Base-by-base conservation (phyloP, 768 basidiomycete species). In the Hemileccinum impolitum region DNA sequence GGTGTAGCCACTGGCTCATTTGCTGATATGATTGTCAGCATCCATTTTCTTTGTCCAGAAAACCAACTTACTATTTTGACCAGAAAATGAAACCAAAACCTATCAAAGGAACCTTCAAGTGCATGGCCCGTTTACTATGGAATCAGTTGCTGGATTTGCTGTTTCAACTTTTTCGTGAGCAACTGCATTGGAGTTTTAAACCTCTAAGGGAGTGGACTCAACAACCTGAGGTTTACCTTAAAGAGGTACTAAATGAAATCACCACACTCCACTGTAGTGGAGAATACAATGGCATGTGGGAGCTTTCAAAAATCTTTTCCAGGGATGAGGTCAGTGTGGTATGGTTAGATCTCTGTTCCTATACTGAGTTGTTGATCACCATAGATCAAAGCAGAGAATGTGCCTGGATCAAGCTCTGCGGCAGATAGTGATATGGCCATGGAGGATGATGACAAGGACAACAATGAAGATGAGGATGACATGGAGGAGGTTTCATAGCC, bases 61-160 rank as follows among this genome's bases (percentile, higher is more conserved):
- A 45, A 34, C 32, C 42, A 18, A 52, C 52, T 64, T 14, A 51
- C 41, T 42, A 35, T 44, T 40, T 36, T 37, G 19, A 36, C 53
- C 28, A 66, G 85, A 80, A 79, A 76, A 74, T 81, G 14, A 89
- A 85, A 68, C 78, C 71, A 34, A 89, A 86, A 64, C 75, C 72
- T 2, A 65, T 75, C 15, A 88, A 89, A 57, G 85, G 85, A 23
- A 72, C 79, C 13, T 87, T 87, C 70, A 90, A 94, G 68, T 86
- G 89, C 57, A 87, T 90, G 81, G 85, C 88, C 15, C 89, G 94
- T 64, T 84, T 96, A 70, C 90, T 91, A 6, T 77, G 86, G 47
- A 87, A 92, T 70, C 87, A 94, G 62, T 78, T 96, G 8, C 75
- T 92, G 66, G 91, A 96, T 65, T 71, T 85, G 47, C 75, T 96